Percentiles rank a stretch among this genome's conserved stretches.
Evolutionary conservation across 228 moss, liverwort and hornwort species (phyloP).

Genomic region (Sphagnum fallax): DNA sequence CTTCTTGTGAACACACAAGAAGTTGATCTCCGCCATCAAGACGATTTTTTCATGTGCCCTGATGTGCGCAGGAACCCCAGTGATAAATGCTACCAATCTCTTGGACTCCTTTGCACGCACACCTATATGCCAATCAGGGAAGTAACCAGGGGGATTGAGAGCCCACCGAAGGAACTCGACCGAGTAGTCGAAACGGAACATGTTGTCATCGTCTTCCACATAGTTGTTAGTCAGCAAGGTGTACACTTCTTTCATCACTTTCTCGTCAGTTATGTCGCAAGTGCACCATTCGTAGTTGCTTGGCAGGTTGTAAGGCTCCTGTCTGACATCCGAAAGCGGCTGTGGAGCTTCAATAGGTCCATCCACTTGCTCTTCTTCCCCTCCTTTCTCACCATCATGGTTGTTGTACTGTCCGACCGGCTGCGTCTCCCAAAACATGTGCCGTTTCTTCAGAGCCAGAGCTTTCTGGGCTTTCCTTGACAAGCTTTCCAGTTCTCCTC

Average conservation of each 20-base stretch:
- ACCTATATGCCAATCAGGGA: constrained; percentile 87
- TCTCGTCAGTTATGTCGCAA: constrained; percentile 66
- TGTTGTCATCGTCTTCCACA: constrained; percentile 96
- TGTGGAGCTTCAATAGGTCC: constrained; percentile 77
- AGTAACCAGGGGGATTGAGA: constrained; percentile 84
- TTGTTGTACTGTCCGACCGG: constrained; percentile 84
- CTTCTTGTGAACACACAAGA: constrained; percentile 95
- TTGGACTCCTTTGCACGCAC: constrained; percentile 85
- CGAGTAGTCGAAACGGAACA: constrained; percentile 97
- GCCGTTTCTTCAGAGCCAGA: constrained; percentile 66
- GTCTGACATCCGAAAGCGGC: constrained; percentile 58
- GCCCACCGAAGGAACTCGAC: constrained; percentile 91
- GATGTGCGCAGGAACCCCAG: constrained; percentile 83
- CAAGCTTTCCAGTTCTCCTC: constrained; percentile 17
- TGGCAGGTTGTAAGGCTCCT: constrained; percentile 91
- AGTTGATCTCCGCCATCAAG: constrained; percentile 90
- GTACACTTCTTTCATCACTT: constrained; percentile 92
- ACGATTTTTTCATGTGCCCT: constrained; percentile 58
- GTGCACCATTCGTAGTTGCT: constrained; percentile 97
- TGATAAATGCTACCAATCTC: constrained; percentile 92
- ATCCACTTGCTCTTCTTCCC: constrained; percentile 16
- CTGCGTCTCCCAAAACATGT: constrained; percentile 93
- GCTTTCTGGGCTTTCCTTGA: constrained; percentile 57
- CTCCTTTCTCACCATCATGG: constrained; percentile 33
- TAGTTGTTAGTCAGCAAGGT: constrained; percentile 85